phyloP scores from a whole-genome alignment of 495 filamentous ascomycete genomes.

The Patellaria atrata region DNA sequence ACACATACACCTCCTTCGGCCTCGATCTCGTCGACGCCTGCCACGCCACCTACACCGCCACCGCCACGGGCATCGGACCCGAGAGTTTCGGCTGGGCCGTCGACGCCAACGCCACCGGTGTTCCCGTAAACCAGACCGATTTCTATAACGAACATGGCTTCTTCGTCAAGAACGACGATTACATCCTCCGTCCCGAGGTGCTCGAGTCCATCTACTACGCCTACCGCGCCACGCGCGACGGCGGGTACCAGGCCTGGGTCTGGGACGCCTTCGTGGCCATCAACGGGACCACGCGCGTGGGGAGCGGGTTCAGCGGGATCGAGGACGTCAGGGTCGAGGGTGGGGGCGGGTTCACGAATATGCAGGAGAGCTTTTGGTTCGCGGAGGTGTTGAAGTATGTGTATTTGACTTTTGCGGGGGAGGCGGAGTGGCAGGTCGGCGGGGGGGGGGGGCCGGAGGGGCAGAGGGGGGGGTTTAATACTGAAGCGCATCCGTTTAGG shows the following conservation, averaged over 20 bases:
- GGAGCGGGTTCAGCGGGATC: constrained; percentile 53
- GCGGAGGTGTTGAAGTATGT: constrained; percentile 82
- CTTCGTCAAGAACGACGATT: constrained; percentile 48
- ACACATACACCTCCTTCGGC: constrained; percentile 60
- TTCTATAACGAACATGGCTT: constrained; percentile 58
- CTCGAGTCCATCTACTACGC: constrained; percentile 85
- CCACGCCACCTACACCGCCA: constrained; percentile 55
- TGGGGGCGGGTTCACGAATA: constrained; percentile 45
- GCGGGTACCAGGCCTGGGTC: constrained; percentile 44
- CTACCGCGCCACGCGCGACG: constrained; percentile 59
- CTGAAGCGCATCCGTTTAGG: constrained; percentile 66
- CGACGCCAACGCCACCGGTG: constrained; percentile 31
- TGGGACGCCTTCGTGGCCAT: constrained; percentile 70
- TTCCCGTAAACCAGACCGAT: constrained; percentile 33
- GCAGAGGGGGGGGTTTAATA: constrained; percentile 68
- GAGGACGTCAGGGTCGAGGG: constrained; percentile 45
- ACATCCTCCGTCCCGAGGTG: constrained; percentile 70
- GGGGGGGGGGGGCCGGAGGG: constrained; percentile 43
- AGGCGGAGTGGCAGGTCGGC: constrained; percentile 49
- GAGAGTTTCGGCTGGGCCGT: constrained; percentile 68
- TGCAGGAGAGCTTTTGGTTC: constrained; percentile 83
- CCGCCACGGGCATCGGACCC: constrained; percentile 61
- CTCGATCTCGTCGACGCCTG: constrained; percentile 60
- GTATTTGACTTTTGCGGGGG: constrained; percentile 50
- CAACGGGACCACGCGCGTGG: constrained; percentile 46